Evolutionary conservation across 1,139 yeast species (phyloP).

Genomic region (Dujonia santamariae): DNA sequence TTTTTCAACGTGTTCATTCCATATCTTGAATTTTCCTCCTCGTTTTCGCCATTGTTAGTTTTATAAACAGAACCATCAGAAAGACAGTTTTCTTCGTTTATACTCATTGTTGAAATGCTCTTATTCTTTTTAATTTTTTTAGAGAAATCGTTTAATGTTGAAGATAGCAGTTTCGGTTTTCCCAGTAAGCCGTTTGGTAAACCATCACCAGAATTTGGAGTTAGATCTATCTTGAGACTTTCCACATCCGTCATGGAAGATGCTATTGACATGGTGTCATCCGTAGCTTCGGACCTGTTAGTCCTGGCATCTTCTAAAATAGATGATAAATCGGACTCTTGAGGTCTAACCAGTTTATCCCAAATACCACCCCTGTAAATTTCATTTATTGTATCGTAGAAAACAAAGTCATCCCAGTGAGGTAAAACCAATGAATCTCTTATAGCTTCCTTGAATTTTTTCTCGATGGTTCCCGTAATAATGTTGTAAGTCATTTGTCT

Average conservation of each 20-base stretch:
- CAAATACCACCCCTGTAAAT: slow-evolving; percentile 91
- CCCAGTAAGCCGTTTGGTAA: slow-evolving; percentile 9
- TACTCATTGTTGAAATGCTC: slow-evolving; percentile 24
- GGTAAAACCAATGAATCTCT: slow-evolving; percentile 81
- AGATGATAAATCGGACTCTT: slow-evolving; percentile 4
- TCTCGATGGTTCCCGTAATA: slow-evolving; percentile 77
- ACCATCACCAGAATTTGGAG: neutral
- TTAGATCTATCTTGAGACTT: neutral
- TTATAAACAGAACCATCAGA: slow-evolving; percentile 23
- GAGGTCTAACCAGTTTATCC: slow-evolving; percentile 46
- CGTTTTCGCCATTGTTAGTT: slow-evolving; percentile 1
- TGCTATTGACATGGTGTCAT: neutral
- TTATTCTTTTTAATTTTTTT: slow-evolving; percentile 29
- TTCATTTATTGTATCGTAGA: slow-evolving; percentile 62
- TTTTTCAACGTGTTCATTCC: slow-evolving; percentile 46
- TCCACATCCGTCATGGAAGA: neutral
- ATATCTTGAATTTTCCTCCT: slow-evolving; percentile 1
- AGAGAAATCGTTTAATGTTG: slow-evolving; percentile 35
- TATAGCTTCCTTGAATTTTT: slow-evolving; percentile 74
- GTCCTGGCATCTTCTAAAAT: slow-evolving; percentile 8
- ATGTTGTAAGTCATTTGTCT: slow-evolving; percentile 74
- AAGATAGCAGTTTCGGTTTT: slow-evolving; percentile 16
- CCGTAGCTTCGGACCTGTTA: slow-evolving; percentile 6
- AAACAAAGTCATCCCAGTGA: slow-evolving; percentile 81
- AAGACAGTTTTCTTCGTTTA: slow-evolving; percentile 25